Percentiles rank a stretch among this genome's conserved stretches.
Evolutionary conservation across 495 filamentous ascomycete genomes (phyloP).

Genomic region (Penicillium steckii): DNA sequence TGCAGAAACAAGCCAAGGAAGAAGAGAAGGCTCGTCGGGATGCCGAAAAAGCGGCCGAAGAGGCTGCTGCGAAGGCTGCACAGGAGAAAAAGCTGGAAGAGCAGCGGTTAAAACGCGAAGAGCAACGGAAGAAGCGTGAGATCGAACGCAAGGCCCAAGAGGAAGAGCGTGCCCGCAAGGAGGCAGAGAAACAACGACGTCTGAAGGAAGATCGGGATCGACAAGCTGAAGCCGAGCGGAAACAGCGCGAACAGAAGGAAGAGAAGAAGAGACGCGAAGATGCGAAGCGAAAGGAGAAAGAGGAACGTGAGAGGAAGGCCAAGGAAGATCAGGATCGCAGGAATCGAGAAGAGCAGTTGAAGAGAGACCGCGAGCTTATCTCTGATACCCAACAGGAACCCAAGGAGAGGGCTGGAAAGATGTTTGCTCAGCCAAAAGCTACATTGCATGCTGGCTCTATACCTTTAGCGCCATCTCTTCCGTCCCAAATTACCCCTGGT

Average conservation of each 20-base stretch:
- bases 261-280: slow-evolving; percentile 71
- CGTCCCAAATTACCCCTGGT: slow-evolving; percentile 36
- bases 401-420: slow-evolving; percentile 47
- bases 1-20: slow-evolving; percentile 81
- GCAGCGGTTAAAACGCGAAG: slow-evolving; percentile 74
- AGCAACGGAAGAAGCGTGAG: slow-evolving; percentile 88
- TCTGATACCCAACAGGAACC: slow-evolving; percentile 45
- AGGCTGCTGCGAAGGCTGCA: slow-evolving; percentile 69
- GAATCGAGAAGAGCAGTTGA: slow-evolving; percentile 60
- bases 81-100: slow-evolving; percentile 83
- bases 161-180: slow-evolving; percentile 77
- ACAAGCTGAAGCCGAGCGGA: slow-evolving; percentile 71
- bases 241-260: slow-evolving; percentile 70
- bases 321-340: slow-evolving; percentile 68
- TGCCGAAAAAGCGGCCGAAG: slow-evolving; percentile 88
- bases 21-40: slow-evolving; percentile 86
- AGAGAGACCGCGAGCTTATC: slow-evolving; percentile 47
- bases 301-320: slow-evolving; percentile 70
- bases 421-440: slow-evolving; percentile 46
- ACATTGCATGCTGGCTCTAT: slow-evolving; percentile 38
- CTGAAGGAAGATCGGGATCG: slow-evolving; percentile 81
- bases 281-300: slow-evolving; percentile 59
- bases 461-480: slow-evolving; percentile 55
- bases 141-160: slow-evolving; percentile 88
- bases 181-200: slow-evolving; percentile 74